Conservation (phyloP, 2,329 filamentous ascomycete genomes). For the Pseudogymnoascus sp. region DNA sequence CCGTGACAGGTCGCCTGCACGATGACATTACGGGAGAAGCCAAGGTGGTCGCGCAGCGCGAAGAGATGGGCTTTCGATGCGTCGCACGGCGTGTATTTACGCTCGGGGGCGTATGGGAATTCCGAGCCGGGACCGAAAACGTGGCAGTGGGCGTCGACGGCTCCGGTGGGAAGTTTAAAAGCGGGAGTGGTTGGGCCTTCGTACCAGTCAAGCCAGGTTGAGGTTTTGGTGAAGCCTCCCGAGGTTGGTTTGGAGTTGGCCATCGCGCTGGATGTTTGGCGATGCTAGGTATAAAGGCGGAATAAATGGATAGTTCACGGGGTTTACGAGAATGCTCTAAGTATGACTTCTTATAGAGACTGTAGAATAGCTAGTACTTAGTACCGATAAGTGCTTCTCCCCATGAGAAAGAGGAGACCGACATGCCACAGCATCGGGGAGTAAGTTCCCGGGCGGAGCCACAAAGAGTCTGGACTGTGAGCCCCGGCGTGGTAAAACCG, state of each 20-base stretch:
- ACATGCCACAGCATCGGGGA: neutral
- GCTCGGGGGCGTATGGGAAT: neutral
- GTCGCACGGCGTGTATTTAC: neutral
- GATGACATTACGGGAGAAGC: neutral
- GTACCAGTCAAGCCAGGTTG: neutral
- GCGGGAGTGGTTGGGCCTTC: neutral
- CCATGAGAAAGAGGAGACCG: neutral
- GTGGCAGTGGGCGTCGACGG: neutral
- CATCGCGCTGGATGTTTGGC: constrained; percentile 56
- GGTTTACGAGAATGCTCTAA: neutral
- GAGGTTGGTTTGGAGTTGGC: constrained; percentile 56
- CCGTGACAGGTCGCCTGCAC: neutral
- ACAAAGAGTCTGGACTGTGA: neutral
- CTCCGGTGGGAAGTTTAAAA: neutral
- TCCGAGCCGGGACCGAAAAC: neutral
- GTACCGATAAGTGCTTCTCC: neutral
- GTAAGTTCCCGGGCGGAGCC: neutral
- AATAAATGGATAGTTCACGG: neutral
- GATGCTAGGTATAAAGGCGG: constrained; percentile 29
- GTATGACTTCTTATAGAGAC: neutral
- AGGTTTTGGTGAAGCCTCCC: constrained; percentile 44
- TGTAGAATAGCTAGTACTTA: neutral
- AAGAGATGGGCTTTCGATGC: neutral
- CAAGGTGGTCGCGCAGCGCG: neutral
- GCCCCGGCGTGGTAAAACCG: neutral